Evolutionary conservation across 2,329 filamentous ascomycete genomes (phyloP).

Genomic region (Curvularia hawaiiensis): DNA sequence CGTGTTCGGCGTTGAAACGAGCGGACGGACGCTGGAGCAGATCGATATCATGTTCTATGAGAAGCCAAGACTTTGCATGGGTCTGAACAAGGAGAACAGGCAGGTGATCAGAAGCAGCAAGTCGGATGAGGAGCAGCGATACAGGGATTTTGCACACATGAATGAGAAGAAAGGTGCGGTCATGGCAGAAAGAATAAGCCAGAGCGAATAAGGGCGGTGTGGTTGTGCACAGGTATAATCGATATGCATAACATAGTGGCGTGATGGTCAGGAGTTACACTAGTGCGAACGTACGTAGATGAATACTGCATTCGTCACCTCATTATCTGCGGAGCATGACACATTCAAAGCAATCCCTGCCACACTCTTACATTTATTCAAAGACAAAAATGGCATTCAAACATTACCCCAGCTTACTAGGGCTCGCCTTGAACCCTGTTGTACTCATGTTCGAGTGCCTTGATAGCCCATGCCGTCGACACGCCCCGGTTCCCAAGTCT

Average conservation of each 20-base stretch:
- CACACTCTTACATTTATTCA: not conserved
- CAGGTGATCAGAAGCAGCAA: conserved; percentile 24
- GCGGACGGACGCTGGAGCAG: conserved; percentile 31
- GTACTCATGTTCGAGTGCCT: conserved; percentile 21
- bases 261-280: not conserved
- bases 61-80: conserved; percentile 39
- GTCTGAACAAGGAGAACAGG: conserved; percentile 36
- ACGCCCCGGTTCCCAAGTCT: conserved; percentile 29
- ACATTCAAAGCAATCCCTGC: not conserved
- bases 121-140: conserved; percentile 30
- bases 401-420: not conserved
- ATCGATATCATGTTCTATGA: conserved; percentile 42
- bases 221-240: too few species aligned
- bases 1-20: conserved; percentile 37
- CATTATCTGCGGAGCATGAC: not conserved
- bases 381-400: not conserved
- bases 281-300: not conserved
- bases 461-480: conserved; percentile 31
- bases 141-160: conserved; percentile 25
- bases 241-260: not conserved
- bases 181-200: conserved; percentile 9
- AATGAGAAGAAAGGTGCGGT: conserved; percentile 15
- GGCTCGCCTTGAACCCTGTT: not conserved
- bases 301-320: not conserved
- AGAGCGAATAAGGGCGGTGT: conserved; percentile 1